Percentiles rank a stretch among this genome's conserved stretches.
Conservation (phyloP, 139 green algal species). For the Asterochloris sp. region DNA sequence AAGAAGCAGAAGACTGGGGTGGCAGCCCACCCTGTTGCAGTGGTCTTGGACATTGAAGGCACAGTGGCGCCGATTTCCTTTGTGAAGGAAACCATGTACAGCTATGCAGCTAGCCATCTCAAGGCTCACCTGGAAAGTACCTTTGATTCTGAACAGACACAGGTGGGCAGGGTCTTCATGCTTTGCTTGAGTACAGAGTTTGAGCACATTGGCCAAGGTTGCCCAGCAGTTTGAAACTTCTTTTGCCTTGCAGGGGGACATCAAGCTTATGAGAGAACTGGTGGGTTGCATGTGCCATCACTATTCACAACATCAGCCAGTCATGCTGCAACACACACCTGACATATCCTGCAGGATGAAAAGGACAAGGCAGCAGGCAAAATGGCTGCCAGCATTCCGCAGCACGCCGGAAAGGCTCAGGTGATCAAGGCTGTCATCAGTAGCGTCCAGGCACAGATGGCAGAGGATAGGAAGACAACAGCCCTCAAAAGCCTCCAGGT, state of each 20-base stretch:
- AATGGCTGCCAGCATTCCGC: no score
- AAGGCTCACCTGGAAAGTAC: constrained; percentile 52
- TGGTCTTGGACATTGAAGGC: constrained; percentile 97
- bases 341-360: no score
- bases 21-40: constrained; percentile 28
- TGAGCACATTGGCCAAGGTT: constrained; percentile 32
- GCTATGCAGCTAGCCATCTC: constrained; percentile 61
- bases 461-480: constrained; percentile 61
- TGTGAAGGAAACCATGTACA: constrained; percentile 85
- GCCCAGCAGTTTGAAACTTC: no score
- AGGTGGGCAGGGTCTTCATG: no score
- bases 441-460: constrained; percentile 68
- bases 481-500: constrained; percentile 56
- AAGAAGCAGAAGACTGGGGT: constrained; percentile 18
- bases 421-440: constrained; percentile 52
- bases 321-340: no score
- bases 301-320: constrained; percentile 2
- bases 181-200: constrained; percentile 45
- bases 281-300: background rate
- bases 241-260: background rate
- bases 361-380: no score
- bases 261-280: background rate
- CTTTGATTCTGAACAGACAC: constrained; percentile 36
- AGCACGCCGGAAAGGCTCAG: background rate
- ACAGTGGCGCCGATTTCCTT: constrained; percentile 90